A percentile compares a stretch with the other conserved stretches of the same genome.
Evolutionary conservation across 2,329 filamentous ascomycete species (phyloP).

Genomic region (Neospermospora avenae): DNA sequence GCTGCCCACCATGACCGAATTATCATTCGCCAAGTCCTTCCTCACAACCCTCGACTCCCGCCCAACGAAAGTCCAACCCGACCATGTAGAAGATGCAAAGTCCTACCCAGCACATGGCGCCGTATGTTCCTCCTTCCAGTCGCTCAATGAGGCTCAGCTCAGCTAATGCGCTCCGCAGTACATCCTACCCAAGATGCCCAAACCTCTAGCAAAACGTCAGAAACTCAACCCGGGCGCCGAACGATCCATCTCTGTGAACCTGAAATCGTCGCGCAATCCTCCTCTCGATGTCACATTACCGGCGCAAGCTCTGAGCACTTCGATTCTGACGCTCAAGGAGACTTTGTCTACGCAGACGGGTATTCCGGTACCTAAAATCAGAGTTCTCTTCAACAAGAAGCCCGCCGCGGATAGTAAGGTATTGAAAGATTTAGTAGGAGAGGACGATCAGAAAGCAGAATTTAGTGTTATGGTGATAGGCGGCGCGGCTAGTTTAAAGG

Average conservation of each 20-base stretch:
- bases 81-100: conserved; percentile 85
- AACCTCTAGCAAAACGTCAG: conserved; percentile 45
- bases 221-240: conserved; percentile 50
- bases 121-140: conserved; percentile 48
- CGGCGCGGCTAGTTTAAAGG: conserved; percentile 51
- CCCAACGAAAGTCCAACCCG: conserved; percentile 76
- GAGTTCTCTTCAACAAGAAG: conserved; percentile 83
- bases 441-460: conserved; percentile 59
- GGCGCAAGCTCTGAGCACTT: conserved; percentile 63
- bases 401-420: conserved; percentile 76
- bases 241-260: conserved; percentile 53
- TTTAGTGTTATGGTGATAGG: conserved; percentile 87
- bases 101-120: conserved; percentile 72
- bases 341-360: conserved; percentile 61
- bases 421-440: conserved; percentile 66
- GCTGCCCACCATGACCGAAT: conserved; percentile 66
- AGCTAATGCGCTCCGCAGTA: conserved; percentile 48
- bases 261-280: conserved; percentile 77
- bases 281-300: conserved; percentile 65
- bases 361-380: conserved; percentile 73
- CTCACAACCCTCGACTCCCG: conserved; percentile 75
- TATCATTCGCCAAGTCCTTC: conserved; percentile 80
- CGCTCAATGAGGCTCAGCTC: too few relatives aligned
- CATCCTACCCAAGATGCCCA: conserved; percentile 67
- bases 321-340: conserved; percentile 74